Evolutionary conservation across 768 basidiomycete species (phyloP), one percentile per base, ranked within the genome.

Genomic region (Boletus vinaceobasis): DNA sequence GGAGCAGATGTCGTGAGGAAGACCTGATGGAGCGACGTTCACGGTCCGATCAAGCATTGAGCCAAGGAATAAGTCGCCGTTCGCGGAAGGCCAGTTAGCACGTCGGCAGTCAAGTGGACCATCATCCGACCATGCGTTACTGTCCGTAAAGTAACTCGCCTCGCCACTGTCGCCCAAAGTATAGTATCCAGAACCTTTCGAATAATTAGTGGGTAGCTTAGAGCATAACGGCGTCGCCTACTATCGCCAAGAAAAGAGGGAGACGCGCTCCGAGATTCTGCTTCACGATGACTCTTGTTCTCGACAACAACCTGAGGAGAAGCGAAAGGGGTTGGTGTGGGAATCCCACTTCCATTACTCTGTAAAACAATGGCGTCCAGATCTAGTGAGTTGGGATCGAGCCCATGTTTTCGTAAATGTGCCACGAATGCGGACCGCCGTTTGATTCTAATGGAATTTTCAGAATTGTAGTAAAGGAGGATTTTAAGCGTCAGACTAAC

Each of bases 341-440:
- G 15, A 17, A 37, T 23, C 29, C 19, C 39, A 15, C 33, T 27
- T 44, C 27, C 42, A n/a, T 13, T 32, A 31, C 43, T 59, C 46
- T 54, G 48, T 33, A 63, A 58, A 26, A 68, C 67, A 43, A 74
- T 68, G 27, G 58, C 53, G 19, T 48, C 35, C 32, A 69, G 29
- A 40, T 65, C 64, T 27, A 69, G 33, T 15, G 42, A 39, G 8
- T 7, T 29, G 11, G 67, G 57, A 55, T 76, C 63, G 52, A 72
- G 46, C 17, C 65, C 67, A 56, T 87, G 86, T 64, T 78, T 80
- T 53, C 63, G 68, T 46, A 88, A 65, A 67, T 88, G 86, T 4
- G 66, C 65, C 26, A 71, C 70, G 56, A 86, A 88, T 23, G 80
- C 76, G 31, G 82, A 80, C 27, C 77, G 77, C 48, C 87, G 84